These are phyloP conservation scores for Diaporthe nobilis DNA, from an alignment of 2,329 filamentous ascomycete genomes.

Conservation along the genomic window DNA sequence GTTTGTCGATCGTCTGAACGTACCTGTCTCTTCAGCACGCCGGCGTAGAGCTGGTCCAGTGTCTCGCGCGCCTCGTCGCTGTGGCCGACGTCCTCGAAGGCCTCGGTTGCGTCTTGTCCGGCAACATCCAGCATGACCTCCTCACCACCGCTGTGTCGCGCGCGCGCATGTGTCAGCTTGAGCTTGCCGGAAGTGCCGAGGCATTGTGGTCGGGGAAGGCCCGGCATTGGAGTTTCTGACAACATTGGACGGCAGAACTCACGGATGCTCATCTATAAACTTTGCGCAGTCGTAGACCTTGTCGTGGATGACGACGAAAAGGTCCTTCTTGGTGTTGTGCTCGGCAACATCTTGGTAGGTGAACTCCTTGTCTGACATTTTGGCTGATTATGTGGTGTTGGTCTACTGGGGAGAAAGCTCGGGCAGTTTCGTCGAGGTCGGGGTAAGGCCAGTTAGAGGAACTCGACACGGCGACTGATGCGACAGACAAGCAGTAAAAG, in stretches of 20 bases:
- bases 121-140: constrained; percentile 97
- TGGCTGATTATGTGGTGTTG: constrained; percentile 44
- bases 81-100: constrained; percentile 99
- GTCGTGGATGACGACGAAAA: constrained; percentile 93
- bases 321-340: constrained; percentile 94
- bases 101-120: constrained; percentile 96
- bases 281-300: constrained; percentile 93
- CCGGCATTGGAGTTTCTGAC: constrained; percentile 19
- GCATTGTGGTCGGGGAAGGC: constrained; percentile 2
- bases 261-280: constrained; percentile 98
- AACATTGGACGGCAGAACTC: constrained; percentile 55
- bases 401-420: constrained; percentile 28
- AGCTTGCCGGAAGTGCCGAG: constrained; percentile 19
- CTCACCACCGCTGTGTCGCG: constrained; percentile 84
- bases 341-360: constrained; percentile 86
- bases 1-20: constrained; percentile 49
- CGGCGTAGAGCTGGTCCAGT: constrained; percentile 82
- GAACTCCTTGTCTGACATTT: constrained; percentile 66
- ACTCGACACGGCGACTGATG: constrained; percentile 17
- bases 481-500: constrained; percentile 25
- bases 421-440: constrained; percentile 8
- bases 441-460: constrained; percentile 6
- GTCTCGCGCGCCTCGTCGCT: constrained; percentile 98
- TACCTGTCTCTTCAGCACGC: constrained; percentile 85
- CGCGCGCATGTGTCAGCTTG: constrained; percentile 47